Evolutionary conservation across 192 early-diverging fungal genomes (phyloP), one percentile per base, ranked within the genome.

Genomic region (Backusella psychrophila): DNA sequence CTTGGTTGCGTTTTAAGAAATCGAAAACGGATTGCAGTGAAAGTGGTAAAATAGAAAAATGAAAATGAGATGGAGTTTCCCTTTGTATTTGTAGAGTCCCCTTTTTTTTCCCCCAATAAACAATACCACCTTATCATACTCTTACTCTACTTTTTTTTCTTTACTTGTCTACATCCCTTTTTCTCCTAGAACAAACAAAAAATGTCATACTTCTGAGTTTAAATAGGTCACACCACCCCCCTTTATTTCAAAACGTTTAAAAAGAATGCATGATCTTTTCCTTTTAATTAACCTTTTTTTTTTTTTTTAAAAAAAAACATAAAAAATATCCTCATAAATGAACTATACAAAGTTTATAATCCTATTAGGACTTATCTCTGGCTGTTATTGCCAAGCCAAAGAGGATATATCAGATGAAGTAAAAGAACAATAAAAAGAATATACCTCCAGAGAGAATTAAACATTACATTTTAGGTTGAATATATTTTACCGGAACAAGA

Each of bases 191-290:
- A 14, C 8, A 63, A 63, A 63, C 26, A 63, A 63, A 63, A 63
- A 59, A 26, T 23, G 21, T 1, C 56, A 63, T 14, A 2, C n/a
- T 1, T 26, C 56, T 63, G 56, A 63, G 56, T 63, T 63, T 63
- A 63, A 63, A 63, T 23, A 23, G 23, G 56, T 29, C 42, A 21
- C 8, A 21, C 53, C 53, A 12, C 56, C 56, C 53, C 17, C 23
- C 11, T 59, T 59, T 59, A 59, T 59, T 59, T 29, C 53, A 59
- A 59, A 59, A 59, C 23, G 53, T 59, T 59, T 59, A 59, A 23
- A 59, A 59, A 26, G 53, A 59, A 59, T 59, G 53, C 53, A 59
- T 59, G 53, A 59, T 59, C 53, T 59, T 59, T 59, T 59, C 21
- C 11, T 59, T 59, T 59, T 59, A 59, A 59, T 59, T 59, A 59